Evolutionary conservation across 345 rosid genomes (phyloP), one percentile per base, ranked within the genome.

Genomic region (Aquilaria yunnanensis): DNA sequence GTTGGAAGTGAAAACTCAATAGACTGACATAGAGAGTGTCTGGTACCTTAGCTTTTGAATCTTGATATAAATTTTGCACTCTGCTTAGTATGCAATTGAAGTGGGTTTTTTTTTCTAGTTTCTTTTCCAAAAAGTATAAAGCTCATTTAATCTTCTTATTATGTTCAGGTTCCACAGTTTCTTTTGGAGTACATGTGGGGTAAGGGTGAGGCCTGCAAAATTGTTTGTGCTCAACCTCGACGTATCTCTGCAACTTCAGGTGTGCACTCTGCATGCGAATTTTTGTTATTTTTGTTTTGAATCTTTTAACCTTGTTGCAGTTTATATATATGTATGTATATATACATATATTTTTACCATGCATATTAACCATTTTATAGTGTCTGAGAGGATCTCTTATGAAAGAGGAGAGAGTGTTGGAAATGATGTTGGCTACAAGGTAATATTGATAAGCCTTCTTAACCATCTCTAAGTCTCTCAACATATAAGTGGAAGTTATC

Each of bases 211-310:
- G 73, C 79, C 6, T 93, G 98, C 71, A 93, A 93, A 79, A 88
- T 93, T 70, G 70, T 93, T 12, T 93, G 98, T 75, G 86, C 98
- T 63, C 98, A 93, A 77, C 98, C 98, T 67, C 96, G 98, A 60
- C 96, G 98, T 71, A 87, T 93, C 72, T 93, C 97, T 14, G 97
- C 98, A 23, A 90, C 73, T 64, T 93, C 98, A 75, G 97, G 98
- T 93, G 55, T 3, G 60, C 37, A 9, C 50, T 64, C 2, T 70
- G 62, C 53, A 66, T 33, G 61, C 32, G 52, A 14, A 53, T 51
- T 54, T 52, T 58, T 33, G 59, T 32, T 32, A 16, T 43, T 47
- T 29, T 51, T 74, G 60, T 45, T 16, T 54, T 53, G n/a, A 55
- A 47, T 32, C 58, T 49, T 61, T 50, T 14, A 59, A 12, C 31